These are phyloP conservation scores for Trifolium subterraneum DNA, from an alignment of 306 rosid species.

Conservation along the genomic window DNA sequence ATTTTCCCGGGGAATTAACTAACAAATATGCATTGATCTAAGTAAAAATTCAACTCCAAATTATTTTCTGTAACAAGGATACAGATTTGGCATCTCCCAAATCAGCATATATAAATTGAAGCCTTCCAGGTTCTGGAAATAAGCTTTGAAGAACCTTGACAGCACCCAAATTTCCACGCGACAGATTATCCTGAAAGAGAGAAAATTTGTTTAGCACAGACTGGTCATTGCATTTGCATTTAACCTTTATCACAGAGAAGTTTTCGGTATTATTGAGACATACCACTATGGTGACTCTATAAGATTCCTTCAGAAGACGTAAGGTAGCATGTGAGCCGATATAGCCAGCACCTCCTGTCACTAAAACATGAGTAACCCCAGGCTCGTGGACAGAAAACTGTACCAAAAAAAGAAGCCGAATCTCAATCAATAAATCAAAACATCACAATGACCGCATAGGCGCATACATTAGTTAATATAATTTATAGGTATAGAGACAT, in stretches of 20 bases:
- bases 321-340: constrained; percentile 93
- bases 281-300: constrained; percentile 98
- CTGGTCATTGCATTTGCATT: constrained; percentile 7
- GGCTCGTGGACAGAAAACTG: constrained; percentile 79
- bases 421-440: constrained; percentile 1
- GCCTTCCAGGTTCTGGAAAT: constrained; percentile 91
- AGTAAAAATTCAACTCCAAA: constrained; percentile 19
- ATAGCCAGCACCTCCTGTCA: constrained; percentile 97
- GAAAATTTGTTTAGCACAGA: constrained; percentile 18
- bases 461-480: not conserved
- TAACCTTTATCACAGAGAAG: constrained; percentile 12
- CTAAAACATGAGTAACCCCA: constrained; percentile 88
- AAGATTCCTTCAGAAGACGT: constrained; percentile 74
- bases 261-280: constrained; percentile 26
- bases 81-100: constrained; percentile 85
- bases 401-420: not conserved
- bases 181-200: constrained; percentile 77
- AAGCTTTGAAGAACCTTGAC: constrained; percentile 79
- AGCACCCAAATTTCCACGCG: constrained; percentile 95
- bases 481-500: too few relatives aligned
- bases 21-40: constrained; percentile 13
- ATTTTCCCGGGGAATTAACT: constrained; percentile 18
- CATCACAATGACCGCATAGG: not conserved
- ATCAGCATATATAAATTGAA: constrained; percentile 93
- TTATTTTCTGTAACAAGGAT: constrained; percentile 54